A percentile compares a stretch with the other conserved stretches of the same genome.
Evolutionary conservation across 1,284 basidiomycete genomes (phyloP).

Genomic region (Pyrrhoderma noxium): DNA sequence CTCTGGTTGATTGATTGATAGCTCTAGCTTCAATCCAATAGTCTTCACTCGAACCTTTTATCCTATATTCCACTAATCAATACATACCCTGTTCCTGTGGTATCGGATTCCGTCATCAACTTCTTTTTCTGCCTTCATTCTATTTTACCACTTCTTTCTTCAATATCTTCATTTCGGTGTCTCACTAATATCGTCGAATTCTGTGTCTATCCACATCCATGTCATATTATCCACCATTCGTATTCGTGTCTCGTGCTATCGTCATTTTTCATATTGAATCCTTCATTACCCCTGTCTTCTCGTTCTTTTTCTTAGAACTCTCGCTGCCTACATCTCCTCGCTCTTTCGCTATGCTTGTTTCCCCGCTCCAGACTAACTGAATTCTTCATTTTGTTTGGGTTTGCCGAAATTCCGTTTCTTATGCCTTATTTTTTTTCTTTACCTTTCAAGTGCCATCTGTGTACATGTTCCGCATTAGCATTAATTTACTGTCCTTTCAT

Average conservation of each 20-base stretch:
- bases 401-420: not conserved
- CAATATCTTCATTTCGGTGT: not conserved
- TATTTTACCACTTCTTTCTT: conserved; percentile 1
- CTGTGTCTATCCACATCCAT: conserved; percentile 8
- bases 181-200: not conserved
- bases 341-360: not conserved
- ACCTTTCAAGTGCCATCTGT: conserved; percentile 5
- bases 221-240: conserved; percentile 1
- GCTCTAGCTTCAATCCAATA: too few species aligned
- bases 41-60: not conserved
- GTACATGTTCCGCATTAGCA: conserved; percentile 15
- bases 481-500: conserved; percentile 15
- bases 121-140: conserved; percentile 2
- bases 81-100: not conserved
- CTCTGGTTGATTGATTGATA: too few species aligned
- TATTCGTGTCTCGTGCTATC: conserved; percentile 11
- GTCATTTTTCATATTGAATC: conserved; percentile 7
- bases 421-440: not conserved
- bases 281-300: not conserved
- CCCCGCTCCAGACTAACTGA: not conserved
- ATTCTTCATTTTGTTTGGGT: not conserved
- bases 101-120: not conserved
- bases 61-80: too few species aligned
- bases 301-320: not conserved
- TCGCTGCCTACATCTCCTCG: not conserved